phyloP scores from a whole-genome alignment of 768 basidiomycete species.

The Russula foetens region DNA sequence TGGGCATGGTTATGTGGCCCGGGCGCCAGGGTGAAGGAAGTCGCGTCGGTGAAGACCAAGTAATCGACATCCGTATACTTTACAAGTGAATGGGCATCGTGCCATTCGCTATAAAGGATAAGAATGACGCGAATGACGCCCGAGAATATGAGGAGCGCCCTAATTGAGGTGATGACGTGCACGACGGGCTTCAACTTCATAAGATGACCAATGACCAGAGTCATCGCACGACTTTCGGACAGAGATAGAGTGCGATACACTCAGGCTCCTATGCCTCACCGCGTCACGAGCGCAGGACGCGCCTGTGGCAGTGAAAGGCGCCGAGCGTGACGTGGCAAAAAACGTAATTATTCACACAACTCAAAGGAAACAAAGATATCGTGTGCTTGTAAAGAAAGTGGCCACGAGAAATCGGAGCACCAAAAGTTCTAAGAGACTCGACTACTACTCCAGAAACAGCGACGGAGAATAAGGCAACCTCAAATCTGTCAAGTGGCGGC shows the following conservation, averaged over 20 bases:
- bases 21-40: slow-evolving; percentile 54
- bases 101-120: slow-evolving; percentile 85
- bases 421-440: neutral
- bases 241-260: no score
- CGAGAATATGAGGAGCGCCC: slow-evolving; percentile 45
- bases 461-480: neutral
- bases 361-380: neutral
- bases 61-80: slow-evolving; percentile 99
- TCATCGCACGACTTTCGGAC: neutral
- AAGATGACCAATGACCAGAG: neutral
- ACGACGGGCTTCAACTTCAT: neutral
- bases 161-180: slow-evolving; percentile 33
- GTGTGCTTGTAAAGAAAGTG: neutral
- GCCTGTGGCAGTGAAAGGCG: neutral
- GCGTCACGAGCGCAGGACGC: neutral
- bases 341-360: slow-evolving; percentile 9
- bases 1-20: slow-evolving; percentile 42
- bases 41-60: slow-evolving; percentile 90
- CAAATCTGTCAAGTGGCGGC: slow-evolving; percentile 7
- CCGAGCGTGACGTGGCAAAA: slow-evolving; percentile 15
- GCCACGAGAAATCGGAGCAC: slow-evolving; percentile 11
- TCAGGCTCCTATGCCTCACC: neutral
- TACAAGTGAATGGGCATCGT: slow-evolving; percentile 71
- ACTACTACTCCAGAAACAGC: neutral
- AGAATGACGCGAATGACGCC: slow-evolving; percentile 56